Base-by-base conservation (phyloP, 2,329 filamentous ascomycete genomes). In the Monosporascus sp. region DNA sequence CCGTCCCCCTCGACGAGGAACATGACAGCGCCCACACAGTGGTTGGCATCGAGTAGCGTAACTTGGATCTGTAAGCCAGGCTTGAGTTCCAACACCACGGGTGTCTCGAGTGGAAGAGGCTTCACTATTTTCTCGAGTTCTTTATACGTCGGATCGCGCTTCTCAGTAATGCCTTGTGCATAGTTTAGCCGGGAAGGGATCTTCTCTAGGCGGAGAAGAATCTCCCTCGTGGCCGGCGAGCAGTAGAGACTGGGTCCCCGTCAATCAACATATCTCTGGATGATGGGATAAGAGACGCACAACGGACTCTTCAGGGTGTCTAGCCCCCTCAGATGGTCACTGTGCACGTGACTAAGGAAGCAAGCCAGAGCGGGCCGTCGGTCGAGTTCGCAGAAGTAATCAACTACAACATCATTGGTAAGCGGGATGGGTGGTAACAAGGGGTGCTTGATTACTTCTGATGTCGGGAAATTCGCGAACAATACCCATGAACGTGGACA, bases 341-440 rank as follows among this genome's bases (percentile, higher is more conserved):
- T 95, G 67, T 97, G 93, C 2, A 95, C 85, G 79, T 97, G 93
- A 69, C 89, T 95, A 26, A 97, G 77, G 66, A 97, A 96, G 68
- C 88, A 94, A 17, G 89, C 91, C 52, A 94, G 71, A 0, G 91
- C 88, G 4, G 87, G 80, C 17, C 72, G 78, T 17, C 71, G 71
- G 6, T 75, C 74, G 4, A 76, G 72, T 47, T 78, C 76, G 24
- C 89, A 83, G 63, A 97, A 97, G 73, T 86, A 91, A 71, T 97
- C 92, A 59, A 97, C 86, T 89, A 52, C 9, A 17, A 24, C 17
- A 6, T 36, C 31, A 14, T 63, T 9, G 56, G 55, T 56, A 20
- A 59, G 51, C 38, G 31, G 26, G 31, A 17, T 6, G 27, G 43
- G 19, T 16, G 34, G 3, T 51, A 50, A n/a, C 48, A 48, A 3